Conservation (phyloP, 2,329 filamentous ascomycete species). For the Epichloe bromicola region DNA sequence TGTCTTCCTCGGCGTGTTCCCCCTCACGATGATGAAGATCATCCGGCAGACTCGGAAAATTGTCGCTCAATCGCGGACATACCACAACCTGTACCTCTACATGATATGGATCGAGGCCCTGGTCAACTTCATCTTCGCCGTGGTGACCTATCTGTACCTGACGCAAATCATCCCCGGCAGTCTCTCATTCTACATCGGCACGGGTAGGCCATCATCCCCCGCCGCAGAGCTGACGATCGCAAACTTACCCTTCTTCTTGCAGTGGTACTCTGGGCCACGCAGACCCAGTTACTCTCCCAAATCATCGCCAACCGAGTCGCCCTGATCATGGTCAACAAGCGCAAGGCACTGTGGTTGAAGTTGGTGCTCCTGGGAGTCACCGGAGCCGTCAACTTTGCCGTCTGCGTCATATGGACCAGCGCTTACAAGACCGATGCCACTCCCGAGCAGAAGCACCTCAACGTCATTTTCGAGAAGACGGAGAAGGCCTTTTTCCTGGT, state of each 20-base stretch:
- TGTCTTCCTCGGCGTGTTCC: constrained; percentile 14
- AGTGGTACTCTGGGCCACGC: constrained; percentile 11
- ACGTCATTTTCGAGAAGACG: constrained; percentile 12
- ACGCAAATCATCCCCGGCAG: constrained; percentile 8
- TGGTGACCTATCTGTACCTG: constrained; percentile 15
- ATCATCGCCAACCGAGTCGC: constrained; percentile 32
- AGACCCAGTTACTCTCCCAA: constrained; percentile 29
- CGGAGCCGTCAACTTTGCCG: constrained; percentile 23
- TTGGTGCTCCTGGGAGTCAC: constrained; percentile 22
- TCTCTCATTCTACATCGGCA: constrained; percentile 4
- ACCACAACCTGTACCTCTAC: constrained; percentile 13
- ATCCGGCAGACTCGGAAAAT: constrained; percentile 12
- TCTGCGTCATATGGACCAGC: constrained; percentile 28
- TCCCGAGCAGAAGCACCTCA: constrained; percentile 4
- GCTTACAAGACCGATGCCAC: constrained; percentile 15
- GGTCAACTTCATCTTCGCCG: constrained; percentile 14
- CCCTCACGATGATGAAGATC: constrained; percentile 13
- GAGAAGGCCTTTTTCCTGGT: constrained; percentile 35
- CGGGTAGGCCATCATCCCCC: background rate
- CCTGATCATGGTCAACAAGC: constrained; percentile 26
- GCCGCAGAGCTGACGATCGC: background rate
- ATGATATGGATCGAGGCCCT: constrained; percentile 15
- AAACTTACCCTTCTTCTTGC: background rate
- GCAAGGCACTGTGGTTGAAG: constrained; percentile 20
- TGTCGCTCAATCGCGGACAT: constrained; percentile 6